These are phyloP conservation scores for Tylopilus intermedius DNA, from an alignment of 768 basidiomycete genomes.

Conservation along the genomic window DNA sequence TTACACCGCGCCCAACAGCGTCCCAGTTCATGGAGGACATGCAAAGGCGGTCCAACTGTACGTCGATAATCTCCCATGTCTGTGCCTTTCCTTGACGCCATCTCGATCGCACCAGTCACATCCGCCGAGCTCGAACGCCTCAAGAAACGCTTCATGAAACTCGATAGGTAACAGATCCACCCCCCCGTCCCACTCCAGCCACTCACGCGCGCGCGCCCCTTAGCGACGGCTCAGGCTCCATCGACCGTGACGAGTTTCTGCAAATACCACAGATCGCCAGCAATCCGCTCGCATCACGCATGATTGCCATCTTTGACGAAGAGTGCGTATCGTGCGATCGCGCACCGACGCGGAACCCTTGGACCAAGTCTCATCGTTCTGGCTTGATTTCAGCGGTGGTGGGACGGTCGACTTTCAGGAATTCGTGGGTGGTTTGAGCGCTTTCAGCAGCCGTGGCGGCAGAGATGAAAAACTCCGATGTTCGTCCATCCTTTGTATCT, in stretches of 20 bases:
- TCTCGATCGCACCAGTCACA: slow-evolving; percentile 60
- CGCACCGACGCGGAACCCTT: neutral
- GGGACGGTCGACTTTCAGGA: slow-evolving; percentile 99
- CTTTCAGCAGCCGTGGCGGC: slow-evolving; percentile 94
- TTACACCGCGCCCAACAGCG: slow-evolving; percentile 37
- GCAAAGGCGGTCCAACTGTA: slow-evolving; percentile 96
- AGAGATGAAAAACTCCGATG: slow-evolving; percentile 95
- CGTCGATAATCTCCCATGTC: slow-evolving; percentile 31
- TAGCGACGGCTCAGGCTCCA: slow-evolving; percentile 94
- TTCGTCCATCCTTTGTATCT: slow-evolving; percentile 37
- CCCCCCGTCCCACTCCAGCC: neutral
- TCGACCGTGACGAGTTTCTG: slow-evolving; percentile 97
- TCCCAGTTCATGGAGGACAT: slow-evolving; percentile 98
- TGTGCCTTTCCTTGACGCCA: slow-evolving; percentile 3
- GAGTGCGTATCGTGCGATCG: slow-evolving; percentile 60
- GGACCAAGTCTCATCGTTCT: neutral
- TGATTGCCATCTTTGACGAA: slow-evolving; percentile 99
- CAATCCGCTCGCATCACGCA: slow-evolving; percentile 91
- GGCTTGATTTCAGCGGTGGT: slow-evolving; percentile 63
- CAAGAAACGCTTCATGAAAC: slow-evolving; percentile 99
- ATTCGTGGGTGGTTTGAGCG: slow-evolving; percentile 95
- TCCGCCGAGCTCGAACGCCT: slow-evolving; percentile 89
- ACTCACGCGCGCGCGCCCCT: neutral
- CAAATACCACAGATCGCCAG: slow-evolving; percentile 99
- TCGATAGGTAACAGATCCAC: slow-evolving; percentile 64